phyloP scores from a whole-genome alignment of 2,329 filamentous ascomycete genomes.

The Penicillium sp. region DNA sequence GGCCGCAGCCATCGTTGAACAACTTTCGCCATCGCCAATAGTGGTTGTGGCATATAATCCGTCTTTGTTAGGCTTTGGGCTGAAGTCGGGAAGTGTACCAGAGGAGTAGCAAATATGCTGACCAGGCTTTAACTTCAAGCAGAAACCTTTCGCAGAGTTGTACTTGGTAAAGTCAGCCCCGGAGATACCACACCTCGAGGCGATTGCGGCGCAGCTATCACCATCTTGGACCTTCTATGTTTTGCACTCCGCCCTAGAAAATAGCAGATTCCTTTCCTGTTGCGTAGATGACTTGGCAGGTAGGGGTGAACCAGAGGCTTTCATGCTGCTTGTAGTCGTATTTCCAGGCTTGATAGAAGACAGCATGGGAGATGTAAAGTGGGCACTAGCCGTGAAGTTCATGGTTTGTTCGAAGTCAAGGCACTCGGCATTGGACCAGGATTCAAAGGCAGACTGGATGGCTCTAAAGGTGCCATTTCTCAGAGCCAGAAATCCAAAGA shows the following conservation, averaged over 20 bases:
- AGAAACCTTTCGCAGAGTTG: conserved; percentile 14
- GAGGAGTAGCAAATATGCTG: conserved; percentile 39
- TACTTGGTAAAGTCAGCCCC: conserved; percentile 25
- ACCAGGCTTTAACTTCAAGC: conserved; percentile 32
- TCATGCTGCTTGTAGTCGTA: not conserved
- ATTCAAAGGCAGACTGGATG: conserved; percentile 3
- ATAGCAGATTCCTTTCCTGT: not conserved
- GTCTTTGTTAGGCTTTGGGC: conserved; percentile 35
- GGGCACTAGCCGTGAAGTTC: not conserved
- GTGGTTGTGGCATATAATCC: conserved; percentile 39
- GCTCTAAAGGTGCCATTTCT: conserved; percentile 4
- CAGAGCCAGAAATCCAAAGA: conserved; percentile 35
- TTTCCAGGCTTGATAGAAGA: not conserved
- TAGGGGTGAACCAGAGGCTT: not conserved
- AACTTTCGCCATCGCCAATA: conserved; percentile 35
- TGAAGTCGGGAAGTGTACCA: conserved; percentile 37
- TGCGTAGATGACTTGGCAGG: too few species aligned
- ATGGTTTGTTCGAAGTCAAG: not conserved
- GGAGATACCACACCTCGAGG: conserved; percentile 36
- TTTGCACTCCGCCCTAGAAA: not conserved
- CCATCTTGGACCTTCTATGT: not conserved
- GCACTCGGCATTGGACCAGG: not conserved
- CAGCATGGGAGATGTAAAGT: conserved; percentile 1
- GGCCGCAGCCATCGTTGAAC: conserved; percentile 12
- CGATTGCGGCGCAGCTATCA: conserved; percentile 27